phyloP scores from a whole-genome alignment of 2,329 filamentous ascomycete genomes.

The Cephalotrichum gorgonifer region DNA sequence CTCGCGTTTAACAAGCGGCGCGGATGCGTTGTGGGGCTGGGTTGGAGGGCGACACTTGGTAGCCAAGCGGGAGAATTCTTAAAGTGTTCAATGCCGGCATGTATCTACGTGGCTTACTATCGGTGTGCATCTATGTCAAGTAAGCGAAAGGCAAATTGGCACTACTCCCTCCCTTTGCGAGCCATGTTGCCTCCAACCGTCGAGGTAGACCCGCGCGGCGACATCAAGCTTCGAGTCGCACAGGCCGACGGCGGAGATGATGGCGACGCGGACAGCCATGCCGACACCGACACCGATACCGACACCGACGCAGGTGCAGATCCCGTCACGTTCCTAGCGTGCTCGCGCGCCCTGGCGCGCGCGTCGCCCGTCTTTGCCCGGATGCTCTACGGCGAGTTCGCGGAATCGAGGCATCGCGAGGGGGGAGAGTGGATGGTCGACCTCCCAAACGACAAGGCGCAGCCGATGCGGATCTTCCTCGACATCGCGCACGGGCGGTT shows the following conservation, averaged over 20 bases:
- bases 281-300: no score
- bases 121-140: no score
- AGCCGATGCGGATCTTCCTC: slow-evolving; percentile 16
- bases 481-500: slow-evolving; percentile 19
- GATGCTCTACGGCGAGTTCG: slow-evolving; percentile 18
- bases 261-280: slow-evolving; percentile 1
- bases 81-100: no score
- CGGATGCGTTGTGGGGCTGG: no score
- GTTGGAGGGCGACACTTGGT: no score
- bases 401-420: slow-evolving; percentile 10
- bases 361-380: slow-evolving; percentile 16
- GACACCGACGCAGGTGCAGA: neutral
- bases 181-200: neutral
- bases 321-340: slow-evolving; percentile 12
- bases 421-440: slow-evolving; percentile 15
- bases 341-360: slow-evolving; percentile 16
- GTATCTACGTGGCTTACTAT: no score
- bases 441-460: slow-evolving; percentile 19
- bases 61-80: no score
- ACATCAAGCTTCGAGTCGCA: slow-evolving; percentile 7
- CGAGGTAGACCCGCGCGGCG: slow-evolving; percentile 9
- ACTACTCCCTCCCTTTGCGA: no score
- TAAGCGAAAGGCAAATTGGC: no score
- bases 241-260: neutral
- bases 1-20: no score